These are phyloP conservation scores for Alternaria angustiovoidea DNA, from an alignment of 2,329 filamentous ascomycete species.

Conservation along the genomic window DNA sequence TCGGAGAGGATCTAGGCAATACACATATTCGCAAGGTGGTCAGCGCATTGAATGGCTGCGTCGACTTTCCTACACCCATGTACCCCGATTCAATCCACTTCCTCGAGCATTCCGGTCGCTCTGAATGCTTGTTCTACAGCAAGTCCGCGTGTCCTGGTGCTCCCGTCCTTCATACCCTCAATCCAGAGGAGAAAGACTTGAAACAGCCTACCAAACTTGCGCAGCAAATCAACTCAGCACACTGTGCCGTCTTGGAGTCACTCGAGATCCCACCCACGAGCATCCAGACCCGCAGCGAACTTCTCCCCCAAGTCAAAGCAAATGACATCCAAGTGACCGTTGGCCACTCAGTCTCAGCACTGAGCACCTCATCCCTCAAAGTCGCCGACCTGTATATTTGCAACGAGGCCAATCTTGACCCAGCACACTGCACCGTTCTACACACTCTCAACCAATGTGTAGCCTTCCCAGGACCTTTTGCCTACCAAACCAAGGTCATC, in stretches of 20 bases:
- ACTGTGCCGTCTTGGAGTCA: not conserved
- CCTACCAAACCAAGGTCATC: not conserved
- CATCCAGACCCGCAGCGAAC: not conserved
- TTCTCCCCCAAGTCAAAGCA: not conserved
- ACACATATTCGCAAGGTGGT: not conserved
- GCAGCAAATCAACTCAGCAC: not conserved
- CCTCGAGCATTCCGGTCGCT: not conserved
- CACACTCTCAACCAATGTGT: not conserved
- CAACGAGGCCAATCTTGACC: not conserved
- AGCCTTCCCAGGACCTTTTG: not conserved
- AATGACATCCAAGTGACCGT: not conserved
- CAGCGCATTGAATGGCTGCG: not conserved
- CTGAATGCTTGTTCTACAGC: not conserved
- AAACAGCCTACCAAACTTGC: not conserved
- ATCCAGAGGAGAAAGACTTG: not conserved
- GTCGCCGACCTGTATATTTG: not conserved
- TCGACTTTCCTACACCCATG: not conserved
- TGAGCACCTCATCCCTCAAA: not conserved
- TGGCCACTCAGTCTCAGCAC: not conserved
- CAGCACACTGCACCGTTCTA: not conserved
- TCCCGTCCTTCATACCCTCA: not conserved
- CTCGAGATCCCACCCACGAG: not conserved
- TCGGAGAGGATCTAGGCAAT: not conserved
- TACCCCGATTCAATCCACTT: not conserved
- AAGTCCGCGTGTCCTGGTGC: not conserved